Conservation (phyloP, 2,329 filamentous ascomycete species). For the Pyrenophora seminiperda region DNA sequence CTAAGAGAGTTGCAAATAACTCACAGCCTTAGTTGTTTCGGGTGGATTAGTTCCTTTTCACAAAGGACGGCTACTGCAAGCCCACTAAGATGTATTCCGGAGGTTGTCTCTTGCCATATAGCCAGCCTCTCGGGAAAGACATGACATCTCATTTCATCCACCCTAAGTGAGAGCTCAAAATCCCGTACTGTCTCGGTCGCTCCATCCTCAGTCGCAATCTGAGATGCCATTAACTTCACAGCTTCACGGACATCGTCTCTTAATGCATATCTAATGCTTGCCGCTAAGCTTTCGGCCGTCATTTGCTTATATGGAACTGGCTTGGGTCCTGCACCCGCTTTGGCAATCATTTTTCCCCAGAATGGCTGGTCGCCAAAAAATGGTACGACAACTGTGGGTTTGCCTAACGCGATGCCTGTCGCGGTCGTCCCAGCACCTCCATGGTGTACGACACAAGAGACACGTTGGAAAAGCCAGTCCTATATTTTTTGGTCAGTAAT, state of each 20-base stretch:
- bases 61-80: conserved; percentile 18
- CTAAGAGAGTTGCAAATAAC: neutral
- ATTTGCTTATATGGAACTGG: conserved; percentile 56
- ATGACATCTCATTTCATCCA: conserved; percentile 28
- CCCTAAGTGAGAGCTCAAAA: conserved; percentile 15
- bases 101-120: conserved; percentile 25
- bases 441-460: conserved; percentile 63
- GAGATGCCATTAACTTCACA: conserved; percentile 24
- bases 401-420: conserved; percentile 57
- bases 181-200: conserved; percentile 15
- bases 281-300: conserved; percentile 52
- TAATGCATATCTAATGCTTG: conserved; percentile 55
- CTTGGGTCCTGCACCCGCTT: conserved; percentile 55
- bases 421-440: conserved; percentile 66
- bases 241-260: conserved; percentile 41
- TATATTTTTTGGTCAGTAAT: neutral
- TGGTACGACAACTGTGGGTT: conserved; percentile 61
- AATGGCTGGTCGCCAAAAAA: conserved; percentile 66
- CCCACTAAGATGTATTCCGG: conserved; percentile 26
- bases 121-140: conserved; percentile 26
- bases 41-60: conserved; percentile 9
- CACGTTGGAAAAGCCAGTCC: conserved; percentile 62
- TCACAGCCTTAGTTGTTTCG: conserved; percentile 21
- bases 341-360: conserved; percentile 60
- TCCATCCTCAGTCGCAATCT: conserved; percentile 26